phyloP scores from a whole-genome alignment of 192 early-diverging fungal species.

The Coemansia sp. region DNA sequence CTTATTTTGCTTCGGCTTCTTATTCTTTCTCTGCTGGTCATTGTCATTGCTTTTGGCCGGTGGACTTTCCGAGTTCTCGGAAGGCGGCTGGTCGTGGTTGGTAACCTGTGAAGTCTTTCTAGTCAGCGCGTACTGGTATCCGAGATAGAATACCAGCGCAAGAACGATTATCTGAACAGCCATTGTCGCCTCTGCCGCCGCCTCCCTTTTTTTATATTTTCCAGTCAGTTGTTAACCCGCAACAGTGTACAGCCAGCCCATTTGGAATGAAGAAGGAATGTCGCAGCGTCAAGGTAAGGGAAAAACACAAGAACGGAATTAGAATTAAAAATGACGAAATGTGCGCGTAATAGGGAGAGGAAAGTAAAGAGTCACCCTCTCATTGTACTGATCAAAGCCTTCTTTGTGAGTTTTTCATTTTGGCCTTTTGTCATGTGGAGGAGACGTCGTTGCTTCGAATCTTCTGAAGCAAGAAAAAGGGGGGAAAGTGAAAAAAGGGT shows the following conservation, averaged over 20 bases:
- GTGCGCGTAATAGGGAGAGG: too few species aligned
- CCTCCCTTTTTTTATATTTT: not conserved
- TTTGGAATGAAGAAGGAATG: not conserved
- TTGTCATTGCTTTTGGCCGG: not conserved
- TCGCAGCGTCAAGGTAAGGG: too few species aligned
- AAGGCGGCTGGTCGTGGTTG: slow-evolving; percentile 19
- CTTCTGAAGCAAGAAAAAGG: too few species aligned
- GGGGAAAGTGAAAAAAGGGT: too few species aligned
- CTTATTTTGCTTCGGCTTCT: not conserved
- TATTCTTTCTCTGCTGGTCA: not conserved
- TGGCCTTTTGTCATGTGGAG: too few species aligned
- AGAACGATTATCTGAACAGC: slow-evolving; percentile 23
- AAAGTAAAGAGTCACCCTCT: too few species aligned
- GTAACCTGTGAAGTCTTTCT: not conserved
- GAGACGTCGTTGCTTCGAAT: too few species aligned
- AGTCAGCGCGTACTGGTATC: slow-evolving; percentile 32
- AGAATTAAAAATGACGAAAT: too few species aligned
- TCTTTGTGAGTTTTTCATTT: too few species aligned
- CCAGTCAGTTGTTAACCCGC: not conserved
- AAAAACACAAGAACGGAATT: too few species aligned
- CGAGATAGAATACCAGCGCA: slow-evolving; percentile 25
- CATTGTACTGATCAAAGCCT: too few species aligned
- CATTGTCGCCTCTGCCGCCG: slow-evolving; percentile 8
- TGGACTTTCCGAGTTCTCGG: not conserved
- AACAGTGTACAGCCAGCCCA: not conserved